phyloP scores from a whole-genome alignment of 495 filamentous ascomycete genomes.

The Hypoxylon crocopeplum region DNA sequence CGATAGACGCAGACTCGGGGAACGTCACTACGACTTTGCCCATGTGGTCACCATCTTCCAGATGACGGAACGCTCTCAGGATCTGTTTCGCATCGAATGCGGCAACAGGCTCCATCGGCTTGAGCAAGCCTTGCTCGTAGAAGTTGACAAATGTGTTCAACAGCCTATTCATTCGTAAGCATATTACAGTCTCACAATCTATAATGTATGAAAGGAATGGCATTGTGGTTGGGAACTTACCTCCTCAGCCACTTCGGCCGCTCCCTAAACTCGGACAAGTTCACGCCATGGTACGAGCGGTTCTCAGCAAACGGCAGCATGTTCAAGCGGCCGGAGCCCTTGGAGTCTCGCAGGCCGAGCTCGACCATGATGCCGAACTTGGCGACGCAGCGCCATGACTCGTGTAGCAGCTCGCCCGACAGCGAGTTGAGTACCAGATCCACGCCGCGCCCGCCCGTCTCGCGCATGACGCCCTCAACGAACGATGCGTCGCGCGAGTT shows the following conservation, averaged over 20 bases:
- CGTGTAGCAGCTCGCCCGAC: slow-evolving; percentile 56
- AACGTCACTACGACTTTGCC: slow-evolving; percentile 62
- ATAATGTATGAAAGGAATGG: neutral
- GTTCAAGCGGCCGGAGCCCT: slow-evolving; percentile 40
- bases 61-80: slow-evolving; percentile 48
- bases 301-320: slow-evolving; percentile 43
- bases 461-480: slow-evolving; percentile 50
- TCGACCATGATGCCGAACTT: slow-evolving; percentile 65
- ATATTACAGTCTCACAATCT: slow-evolving; percentile 10
- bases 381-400: slow-evolving; percentile 61
- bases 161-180: slow-evolving; percentile 29
- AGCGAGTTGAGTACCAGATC: slow-evolving; percentile 64
- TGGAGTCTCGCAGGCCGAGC: slow-evolving; percentile 51
- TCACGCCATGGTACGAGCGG: slow-evolving; percentile 43
- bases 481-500: slow-evolving; percentile 51
- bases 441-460: slow-evolving; percentile 57
- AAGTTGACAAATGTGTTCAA: slow-evolving; percentile 36
- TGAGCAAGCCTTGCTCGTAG: slow-evolving; percentile 37
- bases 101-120: slow-evolving; percentile 38
- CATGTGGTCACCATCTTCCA: slow-evolving; percentile 55
- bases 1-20: slow-evolving; percentile 37
- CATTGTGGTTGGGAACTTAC: slow-evolving; percentile 22
- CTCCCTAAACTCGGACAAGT: slow-evolving; percentile 40
- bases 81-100: slow-evolving; percentile 47
- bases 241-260: slow-evolving; percentile 36